Percentiles rank a stretch among this genome's conserved stretches.
phyloP scores from a whole-genome alignment of 805 yeast genomes.

The Pichia californica region DNA sequence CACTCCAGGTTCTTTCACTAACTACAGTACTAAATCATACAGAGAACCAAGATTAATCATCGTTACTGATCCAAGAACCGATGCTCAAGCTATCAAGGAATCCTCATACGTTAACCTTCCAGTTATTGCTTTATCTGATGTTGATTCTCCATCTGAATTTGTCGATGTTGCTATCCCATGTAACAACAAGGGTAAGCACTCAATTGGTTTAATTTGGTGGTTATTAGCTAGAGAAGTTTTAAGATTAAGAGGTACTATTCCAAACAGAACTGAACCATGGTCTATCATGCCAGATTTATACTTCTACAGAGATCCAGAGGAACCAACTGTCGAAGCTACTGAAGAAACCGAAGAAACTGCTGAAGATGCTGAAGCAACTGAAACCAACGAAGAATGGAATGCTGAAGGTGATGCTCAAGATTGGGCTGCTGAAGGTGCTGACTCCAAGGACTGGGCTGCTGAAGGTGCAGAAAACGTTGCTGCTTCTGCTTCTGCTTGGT shows the following conservation, averaged over 20 bases:
- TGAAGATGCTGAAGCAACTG: slow-evolving; percentile 55
- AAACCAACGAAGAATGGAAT: slow-evolving; percentile 42
- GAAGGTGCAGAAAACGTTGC: slow-evolving; percentile 26
- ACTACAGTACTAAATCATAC: slow-evolving; percentile 99
- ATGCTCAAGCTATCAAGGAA: slow-evolving; percentile 99
- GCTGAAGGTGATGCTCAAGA: slow-evolving; percentile 43
- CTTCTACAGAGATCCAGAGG: slow-evolving; percentile 99
- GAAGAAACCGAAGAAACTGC: slow-evolving; percentile 57
- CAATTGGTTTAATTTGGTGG: slow-evolving; percentile 99
- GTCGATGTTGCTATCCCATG: slow-evolving; percentile 99
- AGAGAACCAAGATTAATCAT: slow-evolving; percentile 99
- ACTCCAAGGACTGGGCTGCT: slow-evolving; percentile 35
- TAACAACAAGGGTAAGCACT: slow-evolving; percentile 99
- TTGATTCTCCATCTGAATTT: slow-evolving; percentile 98
- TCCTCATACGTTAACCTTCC: slow-evolving; percentile 99
- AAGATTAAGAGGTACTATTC: slow-evolving; percentile 96
- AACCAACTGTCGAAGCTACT: slow-evolving; percentile 74
- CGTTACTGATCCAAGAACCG: slow-evolving; percentile 99
- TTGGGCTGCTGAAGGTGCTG: slow-evolving; percentile 59
- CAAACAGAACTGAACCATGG: slow-evolving; percentile 97
- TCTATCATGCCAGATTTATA: slow-evolving; percentile 99
- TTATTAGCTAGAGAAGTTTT: slow-evolving; percentile 98
- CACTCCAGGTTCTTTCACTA: slow-evolving; percentile 99
- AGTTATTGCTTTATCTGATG: slow-evolving; percentile 97
- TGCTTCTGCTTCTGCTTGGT: slow-evolving; percentile 31